Base-by-base conservation (phyloP, 108 stramenopile genomes). In the Pseudonitzschia multistriata region DNA sequence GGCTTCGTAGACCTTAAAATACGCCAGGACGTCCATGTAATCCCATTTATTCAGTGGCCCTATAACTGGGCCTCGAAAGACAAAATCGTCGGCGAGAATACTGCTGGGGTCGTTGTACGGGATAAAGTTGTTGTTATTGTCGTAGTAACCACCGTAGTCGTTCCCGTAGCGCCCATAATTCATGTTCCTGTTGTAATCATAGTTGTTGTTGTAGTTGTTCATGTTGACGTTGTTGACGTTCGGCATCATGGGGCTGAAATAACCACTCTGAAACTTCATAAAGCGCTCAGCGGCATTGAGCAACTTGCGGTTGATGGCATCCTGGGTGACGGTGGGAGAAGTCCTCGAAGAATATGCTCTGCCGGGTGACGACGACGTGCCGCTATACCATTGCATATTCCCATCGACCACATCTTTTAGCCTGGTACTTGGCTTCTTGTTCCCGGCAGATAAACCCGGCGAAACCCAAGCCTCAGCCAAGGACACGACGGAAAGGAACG, bases 21-120 rank as follows among this genome's bases (percentile, higher is more conserved):
- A 49, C 0, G 72, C 74, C 61, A 81, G 49, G 3, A 71, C 75
- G 4, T 42, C 61, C 3, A 73, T 19, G 35, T 76, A 81, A 61
- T 88, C 87, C n/a, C 66, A 57, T 48, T 80, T 83, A 55, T 72
- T 81, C 0, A 88, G 67, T 28, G 87, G 87, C 22, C 87, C 87
- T 64, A 88, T 74, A 3, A 63, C 39, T 1, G 84, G 84, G 11
- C 87, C 84, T 3, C 87, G 81, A 62, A 88, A 81, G 36, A 88
- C 67, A 74, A 83, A 88, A 54, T 88, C 80, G 5, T 76, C 74
- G 34, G 74, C 68, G 39, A 76, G 35, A 59, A 59, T 59, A 33
- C 57, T 59, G 57, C 34, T 59, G 34, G 33, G n/a, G 19, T 59
- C 34, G n/a, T 59, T 21, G 50, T 22, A n/a, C 7, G 7, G 3